These are phyloP conservation scores for Teratosphaeria pseudoeucalypti DNA, from an alignment of 2,329 filamentous ascomycete genomes.

Conservation along the genomic window DNA sequence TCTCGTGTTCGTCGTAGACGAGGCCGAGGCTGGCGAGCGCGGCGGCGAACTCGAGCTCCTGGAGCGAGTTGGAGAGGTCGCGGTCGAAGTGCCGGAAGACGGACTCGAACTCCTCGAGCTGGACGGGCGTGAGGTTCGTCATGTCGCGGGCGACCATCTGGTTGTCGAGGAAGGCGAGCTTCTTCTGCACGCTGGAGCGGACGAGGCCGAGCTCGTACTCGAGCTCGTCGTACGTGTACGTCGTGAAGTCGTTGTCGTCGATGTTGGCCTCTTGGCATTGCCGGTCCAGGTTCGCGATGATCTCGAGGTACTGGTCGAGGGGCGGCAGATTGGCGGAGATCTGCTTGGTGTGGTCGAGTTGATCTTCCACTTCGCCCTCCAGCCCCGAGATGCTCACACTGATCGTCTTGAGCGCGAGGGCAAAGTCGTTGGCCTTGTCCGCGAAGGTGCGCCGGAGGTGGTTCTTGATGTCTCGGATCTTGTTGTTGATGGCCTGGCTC, in stretches of 20 bases:
- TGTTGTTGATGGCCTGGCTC: constrained; percentile 94
- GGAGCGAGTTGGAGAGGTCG: constrained; percentile 77
- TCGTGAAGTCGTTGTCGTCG: constrained; percentile 99
- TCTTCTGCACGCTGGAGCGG: constrained; percentile 86
- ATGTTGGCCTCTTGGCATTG: constrained; percentile 96
- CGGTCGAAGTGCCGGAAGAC: constrained; percentile 98
- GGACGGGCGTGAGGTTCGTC: constrained; percentile 97
- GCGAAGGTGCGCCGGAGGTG: constrained; percentile 83
- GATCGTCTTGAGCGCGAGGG: constrained; percentile 86
- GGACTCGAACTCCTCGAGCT: constrained; percentile 95
- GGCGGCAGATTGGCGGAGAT: constrained; percentile 78
- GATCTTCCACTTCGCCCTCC: constrained; percentile 93
- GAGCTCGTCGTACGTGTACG: constrained; percentile 94
- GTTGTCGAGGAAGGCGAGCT: constrained; percentile 92
- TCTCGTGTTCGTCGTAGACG: constrained; percentile 94
- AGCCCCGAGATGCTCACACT: constrained; percentile 92
- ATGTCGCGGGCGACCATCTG: constrained; percentile 97
- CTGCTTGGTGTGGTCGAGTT: constrained; percentile 74
- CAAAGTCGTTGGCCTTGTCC: constrained; percentile 97
- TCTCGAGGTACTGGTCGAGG: constrained; percentile 80
- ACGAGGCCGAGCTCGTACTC: constrained; percentile 88
- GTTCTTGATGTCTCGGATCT: constrained; percentile 97
- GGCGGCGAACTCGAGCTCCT: constrained; percentile 91
- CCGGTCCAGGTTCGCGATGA: constrained; percentile 73
- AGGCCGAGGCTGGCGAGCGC: constrained; percentile 89